These are phyloP conservation scores for Penicillium palitans DNA, from an alignment of 2,329 filamentous ascomycete genomes.

Conservation along the genomic window DNA sequence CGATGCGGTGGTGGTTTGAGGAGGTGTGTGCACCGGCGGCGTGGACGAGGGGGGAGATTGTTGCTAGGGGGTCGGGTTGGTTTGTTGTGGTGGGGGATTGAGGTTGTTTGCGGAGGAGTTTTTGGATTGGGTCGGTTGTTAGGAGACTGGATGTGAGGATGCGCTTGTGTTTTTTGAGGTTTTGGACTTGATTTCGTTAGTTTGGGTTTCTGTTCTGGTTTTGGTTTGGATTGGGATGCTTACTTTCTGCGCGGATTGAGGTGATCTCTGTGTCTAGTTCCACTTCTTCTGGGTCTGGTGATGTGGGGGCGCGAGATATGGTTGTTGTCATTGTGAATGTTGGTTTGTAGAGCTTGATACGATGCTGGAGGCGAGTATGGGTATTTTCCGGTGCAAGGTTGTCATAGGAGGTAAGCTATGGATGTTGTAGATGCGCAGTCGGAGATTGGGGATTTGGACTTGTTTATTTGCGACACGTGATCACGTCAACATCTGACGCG, in stretches of 20 bases:
- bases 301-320: constrained; percentile 1
- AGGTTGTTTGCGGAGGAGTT: constrained; percentile 26
- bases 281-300: constrained; percentile 26
- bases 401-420: neutral
- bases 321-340: constrained; percentile 10
- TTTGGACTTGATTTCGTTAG: constrained; percentile 37
- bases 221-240: constrained; percentile 2
- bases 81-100: constrained; percentile 2
- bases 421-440: neutral
- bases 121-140: constrained; percentile 40
- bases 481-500: neutral
- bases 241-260: constrained; percentile 45
- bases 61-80: constrained; percentile 27
- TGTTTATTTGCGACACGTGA: constrained; percentile 6
- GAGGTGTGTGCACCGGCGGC: constrained; percentile 35
- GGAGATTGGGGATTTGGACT: neutral
- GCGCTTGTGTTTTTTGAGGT: constrained; percentile 40
- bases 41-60: constrained; percentile 36
- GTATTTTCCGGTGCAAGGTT: neutral
- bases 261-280: constrained; percentile 45
- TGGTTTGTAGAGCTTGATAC: neutral
- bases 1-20: constrained; percentile 46
- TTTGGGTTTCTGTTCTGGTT: neutral
- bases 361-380: neutral
- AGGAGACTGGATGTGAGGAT: constrained; percentile 45